Percentiles rank a stretch among this genome's conserved stretches.
phyloP scores from a whole-genome alignment of 2,329 filamentous ascomycete genomes.

The Magnaporthales sp. region DNA sequence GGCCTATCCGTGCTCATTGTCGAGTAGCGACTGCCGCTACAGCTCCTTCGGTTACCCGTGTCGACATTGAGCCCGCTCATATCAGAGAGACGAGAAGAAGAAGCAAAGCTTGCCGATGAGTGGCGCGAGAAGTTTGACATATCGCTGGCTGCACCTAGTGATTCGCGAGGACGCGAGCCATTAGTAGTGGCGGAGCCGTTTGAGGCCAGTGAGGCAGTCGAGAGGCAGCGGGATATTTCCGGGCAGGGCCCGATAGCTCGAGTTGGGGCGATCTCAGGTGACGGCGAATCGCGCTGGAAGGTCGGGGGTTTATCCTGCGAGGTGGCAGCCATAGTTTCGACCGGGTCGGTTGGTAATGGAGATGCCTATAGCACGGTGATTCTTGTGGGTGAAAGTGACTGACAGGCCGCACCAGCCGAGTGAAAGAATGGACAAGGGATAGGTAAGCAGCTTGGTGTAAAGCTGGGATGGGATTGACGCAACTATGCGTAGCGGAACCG shows the following conservation, averaged over 20 bases:
- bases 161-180: conserved; percentile 37
- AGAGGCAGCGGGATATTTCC: conserved; percentile 55
- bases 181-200: conserved; percentile 42
- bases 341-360: background rate
- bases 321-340: conserved; percentile 24
- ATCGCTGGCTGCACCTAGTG: conserved; percentile 43
- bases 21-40: conserved; percentile 7
- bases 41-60: conserved; percentile 15
- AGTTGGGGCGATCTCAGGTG: conserved; percentile 54
- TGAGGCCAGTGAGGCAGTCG: conserved; percentile 51
- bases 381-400: background rate
- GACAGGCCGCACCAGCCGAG: background rate
- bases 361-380: too few relatives aligned
- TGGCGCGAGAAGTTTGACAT: conserved; percentile 46
- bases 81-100: conserved; percentile 35
- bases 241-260: conserved; percentile 44
- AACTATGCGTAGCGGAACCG: background rate
- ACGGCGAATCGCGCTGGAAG: conserved; percentile 52
- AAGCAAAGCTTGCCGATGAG: conserved; percentile 50
- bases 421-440: background rate
- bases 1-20: conserved; percentile 15
- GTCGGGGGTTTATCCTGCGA: conserved; percentile 20
- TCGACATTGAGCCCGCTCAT: conserved; percentile 27
- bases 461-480: background rate
- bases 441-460: background rate